Evolutionary conservation across 805 yeast species (phyloP).

Genomic region (Millerozyma acaciae): DNA sequence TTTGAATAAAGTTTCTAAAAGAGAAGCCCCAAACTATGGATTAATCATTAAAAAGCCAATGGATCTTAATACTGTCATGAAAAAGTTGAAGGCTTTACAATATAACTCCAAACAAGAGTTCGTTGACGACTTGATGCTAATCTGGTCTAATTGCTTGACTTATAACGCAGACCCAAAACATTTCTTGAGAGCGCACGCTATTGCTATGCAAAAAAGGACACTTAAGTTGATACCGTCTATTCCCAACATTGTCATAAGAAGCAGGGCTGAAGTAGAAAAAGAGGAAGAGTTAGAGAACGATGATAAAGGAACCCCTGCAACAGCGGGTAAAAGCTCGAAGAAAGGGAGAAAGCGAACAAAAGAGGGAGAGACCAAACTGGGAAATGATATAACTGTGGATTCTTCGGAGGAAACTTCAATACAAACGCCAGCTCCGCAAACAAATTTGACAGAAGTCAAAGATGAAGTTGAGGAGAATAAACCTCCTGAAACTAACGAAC

Average conservation of each 20-base stretch:
- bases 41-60: slow-evolving; percentile 87
- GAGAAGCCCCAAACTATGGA: slow-evolving; percentile 97
- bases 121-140: slow-evolving; percentile 92
- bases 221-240: slow-evolving; percentile 71
- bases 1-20: slow-evolving; percentile 88
- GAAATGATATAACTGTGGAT: slow-evolving; percentile 15
- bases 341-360: slow-evolving; percentile 40
- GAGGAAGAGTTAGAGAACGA: slow-evolving; percentile 44
- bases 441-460: slow-evolving; percentile 12
- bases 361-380: slow-evolving; percentile 31
- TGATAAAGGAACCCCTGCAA: slow-evolving; percentile 20
- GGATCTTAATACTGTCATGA: slow-evolving; percentile 94
- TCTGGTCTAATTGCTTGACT: slow-evolving; percentile 91
- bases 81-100: slow-evolving; percentile 77
- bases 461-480: slow-evolving; percentile 21
- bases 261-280: slow-evolving; percentile 64
- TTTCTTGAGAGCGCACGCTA: slow-evolving; percentile 83
- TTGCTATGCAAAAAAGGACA: slow-evolving; percentile 94
- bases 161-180: slow-evolving; percentile 95
- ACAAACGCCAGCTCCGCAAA: slow-evolving; percentile 10
- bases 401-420: slow-evolving; percentile 15
- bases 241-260: slow-evolving; percentile 81
- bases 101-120: slow-evolving; percentile 83
- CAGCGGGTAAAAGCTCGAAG: slow-evolving; percentile 35
- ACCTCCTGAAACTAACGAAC: slow-evolving; percentile 15